These are phyloP conservation scores for Linnemannia zychae DNA, from an alignment of 192 early-diverging fungal genomes.

Conservation along the genomic window DNA sequence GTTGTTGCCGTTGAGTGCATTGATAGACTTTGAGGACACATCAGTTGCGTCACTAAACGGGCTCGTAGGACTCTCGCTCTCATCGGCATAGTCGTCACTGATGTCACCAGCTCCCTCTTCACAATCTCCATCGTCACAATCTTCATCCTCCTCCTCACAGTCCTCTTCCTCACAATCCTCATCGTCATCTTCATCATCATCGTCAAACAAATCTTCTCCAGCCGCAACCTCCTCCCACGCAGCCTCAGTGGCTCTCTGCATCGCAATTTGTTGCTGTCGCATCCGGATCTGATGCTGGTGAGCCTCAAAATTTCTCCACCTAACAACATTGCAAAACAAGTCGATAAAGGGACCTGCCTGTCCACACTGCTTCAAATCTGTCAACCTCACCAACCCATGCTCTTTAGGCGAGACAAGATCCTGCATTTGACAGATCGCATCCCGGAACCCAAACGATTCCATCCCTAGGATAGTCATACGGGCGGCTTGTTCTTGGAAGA, in stretches of 20 bases:
- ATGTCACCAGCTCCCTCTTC: conserved; percentile 11
- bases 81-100: conserved; percentile 12
- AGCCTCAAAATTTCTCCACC: conserved; percentile 52
- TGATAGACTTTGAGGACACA: neutral
- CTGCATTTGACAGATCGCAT: conserved; percentile 57
- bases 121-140: conserved; percentile 1
- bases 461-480: conserved; percentile 52
- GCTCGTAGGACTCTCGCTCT: neutral
- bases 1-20: neutral
- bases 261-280: conserved; percentile 53
- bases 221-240: conserved; percentile 49
- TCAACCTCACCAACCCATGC: conserved; percentile 25
- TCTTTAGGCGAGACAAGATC: conserved; percentile 46
- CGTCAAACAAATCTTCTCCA: conserved; percentile 43
- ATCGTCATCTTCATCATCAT: conserved; percentile 25
- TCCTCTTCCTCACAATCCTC: conserved; percentile 21
- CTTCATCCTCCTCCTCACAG: conserved; percentile 8
- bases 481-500: conserved; percentile 85
- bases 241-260: conserved; percentile 52
- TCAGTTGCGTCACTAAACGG: neutral
- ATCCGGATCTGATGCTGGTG: conserved; percentile 56
- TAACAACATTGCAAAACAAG: conserved; percentile 49
- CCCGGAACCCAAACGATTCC: conserved; percentile 53
- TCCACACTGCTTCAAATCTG: conserved; percentile 54
- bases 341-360: conserved; percentile 55